Evolutionary conservation across 2,329 filamentous ascomycete genomes (phyloP).

Genomic region (Myriosclerotinia scirpicola): DNA sequence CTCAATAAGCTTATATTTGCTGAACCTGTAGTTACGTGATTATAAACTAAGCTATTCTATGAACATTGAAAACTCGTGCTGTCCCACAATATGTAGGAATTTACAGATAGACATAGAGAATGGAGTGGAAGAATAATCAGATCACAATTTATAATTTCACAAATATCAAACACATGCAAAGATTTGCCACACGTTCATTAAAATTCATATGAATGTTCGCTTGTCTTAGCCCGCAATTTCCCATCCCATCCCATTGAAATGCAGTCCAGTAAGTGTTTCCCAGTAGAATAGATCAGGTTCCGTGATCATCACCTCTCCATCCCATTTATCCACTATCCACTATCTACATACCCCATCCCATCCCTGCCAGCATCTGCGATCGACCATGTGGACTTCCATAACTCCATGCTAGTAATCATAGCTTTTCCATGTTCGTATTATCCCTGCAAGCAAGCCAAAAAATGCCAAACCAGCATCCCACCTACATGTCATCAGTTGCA

Average conservation of each 20-base stretch:
- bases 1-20: too few relatives aligned
- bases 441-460: not conserved
- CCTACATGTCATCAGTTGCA: not conserved
- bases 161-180: not conserved
- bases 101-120: not conserved
- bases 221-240: not conserved
- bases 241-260: not conserved
- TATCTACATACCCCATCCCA: slow-evolving; percentile 3
- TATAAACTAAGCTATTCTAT: too few relatives aligned
- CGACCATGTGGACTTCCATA: not conserved
- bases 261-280: not conserved
- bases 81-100: too few relatives aligned
- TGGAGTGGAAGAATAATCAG: not conserved
- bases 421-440: not conserved
- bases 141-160: not conserved
- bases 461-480: not conserved
- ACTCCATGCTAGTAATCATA: not conserved
- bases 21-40: too few relatives aligned
- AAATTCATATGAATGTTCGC: not conserved
- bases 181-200: not conserved
- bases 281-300: not conserved
- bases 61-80: too few relatives aligned
- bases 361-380: not conserved
- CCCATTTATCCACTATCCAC: not conserved
- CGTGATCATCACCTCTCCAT: not conserved